Conservation (phyloP, 1,284 basidiomycete genomes). For the Melanopsichium pennsylvanicum region DNA sequence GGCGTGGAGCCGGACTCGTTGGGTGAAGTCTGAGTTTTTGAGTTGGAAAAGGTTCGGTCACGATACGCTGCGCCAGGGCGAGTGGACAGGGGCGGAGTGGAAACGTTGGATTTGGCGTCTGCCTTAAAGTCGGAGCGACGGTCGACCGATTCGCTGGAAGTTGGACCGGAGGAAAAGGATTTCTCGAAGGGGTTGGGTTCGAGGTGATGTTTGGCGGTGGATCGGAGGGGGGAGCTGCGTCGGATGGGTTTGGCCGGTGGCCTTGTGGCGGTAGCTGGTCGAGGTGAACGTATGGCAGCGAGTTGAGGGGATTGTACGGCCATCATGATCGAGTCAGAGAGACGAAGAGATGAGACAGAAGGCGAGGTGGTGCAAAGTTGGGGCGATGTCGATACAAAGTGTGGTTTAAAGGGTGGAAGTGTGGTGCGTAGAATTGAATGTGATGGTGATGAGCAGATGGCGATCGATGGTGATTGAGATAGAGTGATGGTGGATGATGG, state of each 20-base stretch:
- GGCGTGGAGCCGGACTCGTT: conserved; percentile 36
- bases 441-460: neutral
- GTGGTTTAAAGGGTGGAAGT: no score
- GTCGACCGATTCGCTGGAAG: conserved; percentile 57
- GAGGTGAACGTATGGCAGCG: conserved; percentile 21
- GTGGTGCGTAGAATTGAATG: no score
- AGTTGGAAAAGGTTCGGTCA: conserved; percentile 27
- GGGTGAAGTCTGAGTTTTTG: conserved; percentile 40
- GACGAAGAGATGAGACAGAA: no score
- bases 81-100: conserved; percentile 44
- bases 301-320: conserved; percentile 23
- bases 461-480: neutral
- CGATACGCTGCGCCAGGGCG: conserved; percentile 43
- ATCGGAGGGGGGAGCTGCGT: conserved; percentile 21
- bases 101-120: conserved; percentile 25
- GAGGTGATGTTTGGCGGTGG: conserved; percentile 68
- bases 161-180: conserved; percentile 76
- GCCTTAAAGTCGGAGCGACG: conserved; percentile 33
- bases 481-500: neutral
- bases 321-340: conserved; percentile 11
- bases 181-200: conserved; percentile 97
- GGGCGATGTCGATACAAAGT: no score
- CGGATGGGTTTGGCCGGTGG: conserved; percentile 36
- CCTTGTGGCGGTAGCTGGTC: conserved; percentile 40
- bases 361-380: no score